A percentile compares a stretch with the other conserved stretches of the same genome.
Conservation (phyloP, 805 yeast genomes). For the Ascoidea asiatica region DNA sequence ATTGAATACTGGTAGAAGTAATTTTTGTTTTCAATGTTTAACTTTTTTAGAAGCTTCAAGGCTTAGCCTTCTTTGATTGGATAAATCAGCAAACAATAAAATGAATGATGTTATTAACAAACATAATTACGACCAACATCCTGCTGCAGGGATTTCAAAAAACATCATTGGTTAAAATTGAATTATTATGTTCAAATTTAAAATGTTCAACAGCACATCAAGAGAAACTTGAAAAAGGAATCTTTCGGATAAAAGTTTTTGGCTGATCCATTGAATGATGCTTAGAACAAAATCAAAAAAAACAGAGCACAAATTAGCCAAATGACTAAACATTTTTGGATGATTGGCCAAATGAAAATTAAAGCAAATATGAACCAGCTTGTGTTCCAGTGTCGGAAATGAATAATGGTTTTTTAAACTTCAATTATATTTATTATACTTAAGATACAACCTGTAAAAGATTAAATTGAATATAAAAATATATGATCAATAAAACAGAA, state of each 20-base stretch:
- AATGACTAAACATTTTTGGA: constrained; percentile 91
- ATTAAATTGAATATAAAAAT: too few species aligned
- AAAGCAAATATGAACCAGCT: constrained; percentile 78
- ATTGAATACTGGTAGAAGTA: constrained; percentile 89
- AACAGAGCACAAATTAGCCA: constrained; percentile 89
- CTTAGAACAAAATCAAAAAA: constrained; percentile 62
- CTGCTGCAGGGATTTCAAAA: constrained; percentile 16
- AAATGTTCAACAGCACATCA: constrained; percentile 68
- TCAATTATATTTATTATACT: too few species aligned
- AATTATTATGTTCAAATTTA: constrained; percentile 66
- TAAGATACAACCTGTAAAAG: too few species aligned
- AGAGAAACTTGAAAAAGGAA: constrained; percentile 66
- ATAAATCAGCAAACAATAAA: constrained; percentile 12
- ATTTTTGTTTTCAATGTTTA: constrained; percentile 92
- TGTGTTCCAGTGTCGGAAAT: constrained; percentile 59
- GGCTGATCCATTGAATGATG: constrained; percentile 73
- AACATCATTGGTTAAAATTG: constrained; percentile 71
- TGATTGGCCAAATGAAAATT: constrained; percentile 58
- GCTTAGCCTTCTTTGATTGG: constrained; percentile 73
- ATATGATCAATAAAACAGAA: too few species aligned
- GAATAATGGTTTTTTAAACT: too few species aligned
- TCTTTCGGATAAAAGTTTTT: constrained; percentile 73
- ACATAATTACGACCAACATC: too few species aligned
- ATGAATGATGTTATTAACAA: constrained; percentile 26
- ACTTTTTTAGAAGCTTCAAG: constrained; percentile 87